Evolutionary conservation across 352 stramenopile species (phyloP).

Genomic region (Phytophthora tubulina): DNA sequence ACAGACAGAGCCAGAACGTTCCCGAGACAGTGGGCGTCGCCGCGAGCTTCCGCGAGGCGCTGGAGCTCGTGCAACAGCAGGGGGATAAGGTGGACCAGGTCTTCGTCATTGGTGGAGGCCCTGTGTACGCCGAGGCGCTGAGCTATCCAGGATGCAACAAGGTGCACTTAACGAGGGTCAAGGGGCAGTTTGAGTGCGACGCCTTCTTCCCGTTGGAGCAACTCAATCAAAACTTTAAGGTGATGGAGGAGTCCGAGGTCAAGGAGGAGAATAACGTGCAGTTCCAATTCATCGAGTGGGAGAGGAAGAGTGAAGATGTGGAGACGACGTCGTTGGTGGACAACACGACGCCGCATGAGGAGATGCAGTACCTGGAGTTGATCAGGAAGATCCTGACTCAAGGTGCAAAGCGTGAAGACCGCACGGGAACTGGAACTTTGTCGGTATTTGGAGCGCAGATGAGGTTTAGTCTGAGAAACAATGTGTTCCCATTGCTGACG

Average conservation of each 20-base stretch:
- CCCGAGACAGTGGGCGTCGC: constrained; percentile 90
- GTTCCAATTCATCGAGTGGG: constrained; percentile 83
- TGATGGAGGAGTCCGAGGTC: constrained; percentile 54
- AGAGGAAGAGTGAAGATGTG: constrained; percentile 29
- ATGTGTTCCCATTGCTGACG: constrained; percentile 97
- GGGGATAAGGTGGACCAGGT: constrained; percentile 89
- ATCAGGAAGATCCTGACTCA: constrained; percentile 97
- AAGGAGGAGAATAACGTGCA: constrained; percentile 83
- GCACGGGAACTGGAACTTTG: constrained; percentile 98
- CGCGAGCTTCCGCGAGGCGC: constrained; percentile 90
- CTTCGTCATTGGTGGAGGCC: constrained; percentile 97
- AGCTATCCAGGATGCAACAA: constrained; percentile 79
- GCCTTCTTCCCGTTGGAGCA: constrained; percentile 92
- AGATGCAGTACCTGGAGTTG: constrained; percentile 91
- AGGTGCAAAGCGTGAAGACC: constrained; percentile 94
- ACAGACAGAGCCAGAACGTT: constrained; percentile 50
- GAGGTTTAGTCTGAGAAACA: constrained; percentile 95
- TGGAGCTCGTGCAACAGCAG: constrained; percentile 81
- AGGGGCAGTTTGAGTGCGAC: constrained; percentile 91
- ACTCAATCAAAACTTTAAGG: constrained; percentile 60
- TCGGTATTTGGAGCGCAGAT: constrained; percentile 99
- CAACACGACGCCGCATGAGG: constrained; percentile 53
- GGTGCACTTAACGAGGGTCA: constrained; percentile 94
- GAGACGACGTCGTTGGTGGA: constrained; percentile 20
- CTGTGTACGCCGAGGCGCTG: constrained; percentile 96